Base-by-base conservation (phyloP, 2,329 filamentous ascomycete species). In the Penicillium sp. region DNA sequence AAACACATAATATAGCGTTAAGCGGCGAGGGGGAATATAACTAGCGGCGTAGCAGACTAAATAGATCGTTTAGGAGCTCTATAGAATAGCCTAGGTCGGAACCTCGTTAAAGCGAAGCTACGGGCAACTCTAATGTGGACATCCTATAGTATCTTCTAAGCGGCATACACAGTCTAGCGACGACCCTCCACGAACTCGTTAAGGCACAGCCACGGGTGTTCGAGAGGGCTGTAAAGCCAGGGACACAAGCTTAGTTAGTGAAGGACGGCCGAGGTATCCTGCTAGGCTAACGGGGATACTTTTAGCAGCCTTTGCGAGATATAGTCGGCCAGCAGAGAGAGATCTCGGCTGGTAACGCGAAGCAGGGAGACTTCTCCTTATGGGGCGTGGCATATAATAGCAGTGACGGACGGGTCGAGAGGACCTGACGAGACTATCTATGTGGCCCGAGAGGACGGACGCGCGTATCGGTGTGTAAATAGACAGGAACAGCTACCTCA, bases 171-270 rank as follows among this genome's bases (percentile, higher is more conserved):
- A 49, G 47, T 63, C 55, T 58, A 54, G 58, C 42, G 47, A 63
- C 37, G 50, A 58, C 28, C 58, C 58, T 58, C 58, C 17, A 56
- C 54, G 58, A 60, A 57, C 53, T 59, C 53, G 37, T 63, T 60
- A 59, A 63, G 47, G 47, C n/a, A 33, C 30, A 50, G 47, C 47
- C 30, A 50, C 50, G 44, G 58, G 45, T 61, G 37, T n/a, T 58
- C 19, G 49, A 53, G 58, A 57, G 58, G 54, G 28, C 58, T 60
- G 42, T 33, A 53, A 60, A 51, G 17, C 30, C 22, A 57, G 55
- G 26, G 55, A 57, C 33, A 57, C 33, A 57, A 40, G 44, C 30
- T 58, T 50, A 22, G 55, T 58, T 58, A 58, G 45, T 58, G 45
- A 58, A 50, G 55, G 55, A 38, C 24, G 37, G 44, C 55, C 8